phyloP scores from a whole-genome alignment of 345 rosid genomes.

The Nasturtium officinale region DNA sequence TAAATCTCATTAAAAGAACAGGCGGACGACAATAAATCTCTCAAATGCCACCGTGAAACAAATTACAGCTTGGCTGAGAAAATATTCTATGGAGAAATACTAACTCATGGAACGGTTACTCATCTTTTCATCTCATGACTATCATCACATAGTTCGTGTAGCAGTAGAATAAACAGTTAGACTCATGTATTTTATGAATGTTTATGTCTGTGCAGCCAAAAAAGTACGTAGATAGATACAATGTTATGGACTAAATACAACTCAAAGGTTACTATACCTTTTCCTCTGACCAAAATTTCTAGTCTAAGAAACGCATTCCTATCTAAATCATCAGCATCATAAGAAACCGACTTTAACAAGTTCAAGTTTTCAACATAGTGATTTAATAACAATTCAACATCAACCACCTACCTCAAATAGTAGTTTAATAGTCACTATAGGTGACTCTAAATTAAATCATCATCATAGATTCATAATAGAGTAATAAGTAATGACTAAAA shows the following conservation, averaged over 20 bases:
- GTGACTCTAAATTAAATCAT: slow-evolving; percentile 13
- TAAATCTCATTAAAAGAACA: neutral
- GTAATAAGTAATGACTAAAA: neutral
- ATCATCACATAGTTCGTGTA: neutral
- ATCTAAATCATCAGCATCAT: neutral
- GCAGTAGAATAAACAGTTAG: neutral
- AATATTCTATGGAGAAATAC: neutral
- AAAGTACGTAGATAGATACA: too few species aligned
- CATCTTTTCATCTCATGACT: neutral
- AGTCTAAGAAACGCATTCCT: too few species aligned
- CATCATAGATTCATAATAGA: neutral
- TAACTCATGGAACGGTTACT: neutral
- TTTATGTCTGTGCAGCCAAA: neutral
- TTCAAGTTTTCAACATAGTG: neutral
- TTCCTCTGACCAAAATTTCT: too few species aligned
- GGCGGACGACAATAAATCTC: neutral
- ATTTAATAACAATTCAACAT: neutral
- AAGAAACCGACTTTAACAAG: neutral
- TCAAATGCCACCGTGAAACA: slow-evolving; percentile 8
- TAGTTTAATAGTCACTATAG: slow-evolving; percentile 3
- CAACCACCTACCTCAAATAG: neutral
- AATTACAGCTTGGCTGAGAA: neutral
- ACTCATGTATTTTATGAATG: neutral
- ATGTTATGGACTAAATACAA: neutral
- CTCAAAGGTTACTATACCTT: too few species aligned